These are phyloP conservation scores for Eimeria necatrix DNA, from an alignment of 169 alveolate species.

Conservation along the genomic window DNA sequence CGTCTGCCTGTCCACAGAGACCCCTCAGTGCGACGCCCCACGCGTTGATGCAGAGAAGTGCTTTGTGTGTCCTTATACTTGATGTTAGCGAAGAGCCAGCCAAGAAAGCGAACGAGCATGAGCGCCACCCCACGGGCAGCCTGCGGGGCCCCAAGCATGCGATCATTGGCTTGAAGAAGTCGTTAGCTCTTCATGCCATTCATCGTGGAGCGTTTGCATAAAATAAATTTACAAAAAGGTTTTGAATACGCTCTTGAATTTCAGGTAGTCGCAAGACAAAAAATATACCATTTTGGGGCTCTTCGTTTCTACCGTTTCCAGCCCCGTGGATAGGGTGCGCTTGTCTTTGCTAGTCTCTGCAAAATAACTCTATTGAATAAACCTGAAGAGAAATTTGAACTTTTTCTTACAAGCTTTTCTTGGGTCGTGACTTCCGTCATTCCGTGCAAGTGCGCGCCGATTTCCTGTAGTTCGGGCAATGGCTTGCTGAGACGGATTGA, in stretches of 20 bases:
- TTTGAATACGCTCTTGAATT: too few species aligned
- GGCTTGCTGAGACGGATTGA: background rate
- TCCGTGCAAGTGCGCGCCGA: too few species aligned
- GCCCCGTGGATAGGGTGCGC: slow-evolving; percentile 17
- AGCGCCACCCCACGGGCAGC: slow-evolving; percentile 71
- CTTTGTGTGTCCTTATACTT: background rate
- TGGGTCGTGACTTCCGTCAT: too few species aligned
- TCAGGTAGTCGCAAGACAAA: background rate
- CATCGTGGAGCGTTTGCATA: too few species aligned
- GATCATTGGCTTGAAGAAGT: slow-evolving; percentile 35
- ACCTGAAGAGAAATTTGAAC: background rate
- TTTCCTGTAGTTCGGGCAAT: background rate
- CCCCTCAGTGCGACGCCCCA: slow-evolving; percentile 1
- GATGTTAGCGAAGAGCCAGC: background rate
- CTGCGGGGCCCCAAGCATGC: slow-evolving; percentile 77
- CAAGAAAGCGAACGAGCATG: background rate
- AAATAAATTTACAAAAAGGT: too few species aligned
- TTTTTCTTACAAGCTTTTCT: too few species aligned
- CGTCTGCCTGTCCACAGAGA: slow-evolving; percentile 9
- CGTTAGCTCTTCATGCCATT: too few species aligned
- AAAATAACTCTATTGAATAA: background rate
- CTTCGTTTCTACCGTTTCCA: background rate
- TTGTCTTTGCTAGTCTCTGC: background rate
- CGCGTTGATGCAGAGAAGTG: background rate
- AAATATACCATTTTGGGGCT: background rate